A percentile compares a stretch with the other conserved stretches of the same genome.
Evolutionary conservation across 441 rosid genomes (phyloP).

Genomic region (Theobroma grandiflorum): DNA sequence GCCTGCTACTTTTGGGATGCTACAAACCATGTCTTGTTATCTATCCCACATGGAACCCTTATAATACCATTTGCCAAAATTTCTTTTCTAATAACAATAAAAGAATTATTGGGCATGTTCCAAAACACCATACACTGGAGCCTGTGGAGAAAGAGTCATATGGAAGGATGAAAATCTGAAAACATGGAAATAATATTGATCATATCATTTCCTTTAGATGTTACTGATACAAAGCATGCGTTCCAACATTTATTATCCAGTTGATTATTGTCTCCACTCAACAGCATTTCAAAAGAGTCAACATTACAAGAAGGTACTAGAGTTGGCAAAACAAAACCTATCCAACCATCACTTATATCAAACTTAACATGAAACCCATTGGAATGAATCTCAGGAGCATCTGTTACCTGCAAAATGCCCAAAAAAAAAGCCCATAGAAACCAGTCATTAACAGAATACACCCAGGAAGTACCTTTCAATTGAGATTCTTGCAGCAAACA

Average conservation of each 20-base stretch:
- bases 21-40: conserved; percentile 90
- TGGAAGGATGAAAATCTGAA: conserved; percentile 95
- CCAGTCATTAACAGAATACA: conserved; percentile 6
- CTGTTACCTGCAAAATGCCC: conserved; percentile 70
- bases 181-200: conserved; percentile 69
- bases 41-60: conserved; percentile 81
- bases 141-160: conserved; percentile 95
- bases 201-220: conserved; percentile 65
- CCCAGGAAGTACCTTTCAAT: neutral
- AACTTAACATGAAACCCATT: conserved; percentile 97
- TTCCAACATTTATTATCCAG: conserved; percentile 67
- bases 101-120: conserved; percentile 70
- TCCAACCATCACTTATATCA: conserved; percentile 94
- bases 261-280: conserved; percentile 44
- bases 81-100: conserved; percentile 85
- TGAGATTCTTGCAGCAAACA: neutral
- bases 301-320: conserved; percentile 76
- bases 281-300: conserved; percentile 55
- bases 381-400: conserved; percentile 99
- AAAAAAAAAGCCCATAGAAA: conserved; percentile 1
- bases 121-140: conserved; percentile 84
- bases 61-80: conserved; percentile 76
- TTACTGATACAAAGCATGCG: conserved; percentile 83
- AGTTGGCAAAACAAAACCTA: conserved; percentile 96
- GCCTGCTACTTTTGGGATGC: conserved; percentile 79